Conservation (phyloP, 169 alveolate genomes). For the Babesia caballi region DNA sequence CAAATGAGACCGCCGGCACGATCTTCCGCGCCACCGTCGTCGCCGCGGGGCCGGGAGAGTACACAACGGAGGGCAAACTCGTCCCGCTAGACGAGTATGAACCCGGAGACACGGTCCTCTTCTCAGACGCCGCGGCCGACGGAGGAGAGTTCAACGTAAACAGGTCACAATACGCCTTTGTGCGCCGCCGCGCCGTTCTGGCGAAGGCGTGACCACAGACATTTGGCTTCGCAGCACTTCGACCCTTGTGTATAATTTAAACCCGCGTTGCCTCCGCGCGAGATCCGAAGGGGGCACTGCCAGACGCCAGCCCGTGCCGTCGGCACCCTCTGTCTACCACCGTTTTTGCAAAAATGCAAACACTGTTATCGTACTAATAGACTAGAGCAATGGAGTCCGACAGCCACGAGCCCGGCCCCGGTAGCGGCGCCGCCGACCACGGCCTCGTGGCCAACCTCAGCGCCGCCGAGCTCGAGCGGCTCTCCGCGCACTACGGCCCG, state of each 20-base stretch:
- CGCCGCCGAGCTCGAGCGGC: constrained; percentile 24
- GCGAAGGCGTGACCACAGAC: constrained; percentile 39
- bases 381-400: neutral
- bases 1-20: constrained; percentile 14
- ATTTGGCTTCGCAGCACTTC: neutral
- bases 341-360: constrained; percentile 1
- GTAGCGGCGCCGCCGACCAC: neutral
- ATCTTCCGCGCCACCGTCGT: constrained; percentile 40
- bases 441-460: constrained; percentile 31
- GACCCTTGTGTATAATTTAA: neutral
- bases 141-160: constrained; percentile 49
- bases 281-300: too few species aligned
- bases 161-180: constrained; percentile 44
- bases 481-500: constrained; percentile 52
- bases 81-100: constrained; percentile 38
- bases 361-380: neutral
- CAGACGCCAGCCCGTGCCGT: too few species aligned
- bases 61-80: constrained; percentile 41
- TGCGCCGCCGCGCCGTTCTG: constrained; percentile 44
- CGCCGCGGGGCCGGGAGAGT: constrained; percentile 53
- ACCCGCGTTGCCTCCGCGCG: too few species aligned
- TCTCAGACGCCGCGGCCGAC: constrained; percentile 45
- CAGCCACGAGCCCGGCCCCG: neutral
- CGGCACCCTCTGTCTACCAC: too few species aligned
- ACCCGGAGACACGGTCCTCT: constrained; percentile 54